These are phyloP conservation scores for Heterobasidion parviporum DNA, from an alignment of 1,284 basidiomycete genomes.

Conservation along the genomic window DNA sequence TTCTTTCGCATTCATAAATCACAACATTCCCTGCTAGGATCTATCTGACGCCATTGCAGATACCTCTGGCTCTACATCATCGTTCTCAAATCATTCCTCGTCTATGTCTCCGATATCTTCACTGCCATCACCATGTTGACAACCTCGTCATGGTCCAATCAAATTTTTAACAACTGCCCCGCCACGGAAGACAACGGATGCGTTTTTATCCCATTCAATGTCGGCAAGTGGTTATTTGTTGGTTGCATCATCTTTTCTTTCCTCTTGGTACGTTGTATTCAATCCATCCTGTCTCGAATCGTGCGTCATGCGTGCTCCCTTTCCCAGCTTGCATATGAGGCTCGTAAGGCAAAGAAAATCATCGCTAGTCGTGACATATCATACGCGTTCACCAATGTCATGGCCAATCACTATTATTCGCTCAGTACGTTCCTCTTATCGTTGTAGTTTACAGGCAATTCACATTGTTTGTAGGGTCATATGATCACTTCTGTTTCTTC, in stretches of 20 bases:
- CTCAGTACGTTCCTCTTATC: conserved; percentile 51
- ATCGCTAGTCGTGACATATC: conserved; percentile 93
- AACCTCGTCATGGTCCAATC: conserved; percentile 85
- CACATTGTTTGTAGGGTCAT: conserved; percentile 53
- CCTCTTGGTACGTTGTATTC: conserved; percentile 59
- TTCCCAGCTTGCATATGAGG: conserved; percentile 78
- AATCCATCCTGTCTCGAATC: not conserved
- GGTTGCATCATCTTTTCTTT: conserved; percentile 98
- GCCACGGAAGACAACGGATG: conserved; percentile 48
- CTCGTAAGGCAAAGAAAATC: conserved; percentile 87
- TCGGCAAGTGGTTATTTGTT: conserved; percentile 95
- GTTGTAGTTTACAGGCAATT: conserved; percentile 4
- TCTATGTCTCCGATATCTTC: conserved; percentile 97
- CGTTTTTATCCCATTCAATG: conserved; percentile 81
- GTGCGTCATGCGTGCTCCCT: conserved; percentile 3
- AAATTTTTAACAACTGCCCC: conserved; percentile 73
- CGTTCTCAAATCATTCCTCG: conserved; percentile 90
- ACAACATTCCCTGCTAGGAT: too few species aligned
- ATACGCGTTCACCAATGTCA: conserved; percentile 93
- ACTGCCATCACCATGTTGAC: conserved; percentile 94
- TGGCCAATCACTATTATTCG: conserved; percentile 94
- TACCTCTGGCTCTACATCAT: conserved; percentile 90
- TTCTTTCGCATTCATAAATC: too few species aligned
- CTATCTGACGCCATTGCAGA: conserved; percentile 30
- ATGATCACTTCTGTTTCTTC: conserved; percentile 98